Evolutionary conservation across 2,329 filamentous ascomycete genomes (phyloP), one percentile per base, ranked within the genome.

Genomic region (Neonectria coccinea): DNA sequence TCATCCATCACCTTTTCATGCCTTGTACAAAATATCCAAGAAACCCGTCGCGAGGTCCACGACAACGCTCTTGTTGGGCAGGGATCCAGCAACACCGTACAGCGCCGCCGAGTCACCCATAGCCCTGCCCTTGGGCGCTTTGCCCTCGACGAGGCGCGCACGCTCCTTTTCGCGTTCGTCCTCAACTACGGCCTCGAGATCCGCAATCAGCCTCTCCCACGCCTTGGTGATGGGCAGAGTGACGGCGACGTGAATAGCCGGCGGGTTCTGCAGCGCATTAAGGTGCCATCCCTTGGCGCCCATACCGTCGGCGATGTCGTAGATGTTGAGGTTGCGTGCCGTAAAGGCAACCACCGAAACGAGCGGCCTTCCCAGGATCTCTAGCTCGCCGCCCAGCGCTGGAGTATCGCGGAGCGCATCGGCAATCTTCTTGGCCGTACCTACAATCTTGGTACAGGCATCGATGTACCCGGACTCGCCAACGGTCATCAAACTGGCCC

Each of bases 61-160:
- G 33, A 99, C 94, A 36, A 99, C 91, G 71, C 92, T 93, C 87
- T 98, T 98, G 78, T 99, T 97, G 1, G 96, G 96, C 79, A 99
- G 80, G 75, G 92, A 97, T 6, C 96, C 96, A 0, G 96, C 96
- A 62, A 99, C 94, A 59, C 96, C 96, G 79, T 99, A 99, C 67
- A 99, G 81, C 5, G 94, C 94, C 1, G 93, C 92, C 14, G 93
- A 89, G 77, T 97, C 92, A 1, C 93, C 93, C 72, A 89, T 86
- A 25, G 88, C 89, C 77, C 89, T 88, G 39, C 89, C 90, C 79
- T 89, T 86, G 33, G 81, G 79, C 0, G 85, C 85, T 79, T 89
- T 91, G 11, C 91, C 90, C 80, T 93, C 89, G 1, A 88, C 90
- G 47, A 88, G 83, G 55, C 91, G 84, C 68, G 90, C 91, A 61